A percentile compares a stretch with the other conserved stretches of the same genome.
Conservation (phyloP, 2,329 filamentous ascomycete genomes). For the Fusarium fujikuroi region DNA sequence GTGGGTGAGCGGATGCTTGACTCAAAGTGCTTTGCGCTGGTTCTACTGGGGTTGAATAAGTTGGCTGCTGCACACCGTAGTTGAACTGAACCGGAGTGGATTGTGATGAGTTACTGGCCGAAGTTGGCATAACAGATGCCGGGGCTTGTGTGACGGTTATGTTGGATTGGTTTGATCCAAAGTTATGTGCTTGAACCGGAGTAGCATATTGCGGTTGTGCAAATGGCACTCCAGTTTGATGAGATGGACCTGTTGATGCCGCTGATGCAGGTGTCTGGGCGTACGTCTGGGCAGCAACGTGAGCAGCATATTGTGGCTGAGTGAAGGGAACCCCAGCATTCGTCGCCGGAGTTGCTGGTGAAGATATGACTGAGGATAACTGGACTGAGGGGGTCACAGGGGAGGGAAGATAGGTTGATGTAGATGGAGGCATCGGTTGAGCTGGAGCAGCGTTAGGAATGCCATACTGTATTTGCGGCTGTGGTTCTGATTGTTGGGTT, state of each 20-base stretch:
- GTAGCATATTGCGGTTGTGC: conserved; percentile 37
- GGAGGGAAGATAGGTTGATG: conserved; percentile 22
- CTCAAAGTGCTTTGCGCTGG: background rate
- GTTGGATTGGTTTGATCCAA: conserved; percentile 14
- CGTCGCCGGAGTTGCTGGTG: conserved; percentile 19
- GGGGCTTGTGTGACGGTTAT: background rate
- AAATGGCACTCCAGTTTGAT: conserved; percentile 25
- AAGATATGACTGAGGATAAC: conserved; percentile 8
- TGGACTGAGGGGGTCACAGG: conserved; percentile 23
- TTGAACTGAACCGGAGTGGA: conserved; percentile 14
- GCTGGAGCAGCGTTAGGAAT: conserved; percentile 20
- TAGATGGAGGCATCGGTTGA: conserved; percentile 17
- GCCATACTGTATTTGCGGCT: conserved; percentile 12
- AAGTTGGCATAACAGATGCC: background rate
- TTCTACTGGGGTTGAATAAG: conserved; percentile 22
- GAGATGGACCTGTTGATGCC: conserved; percentile 4
- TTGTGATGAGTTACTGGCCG: conserved; percentile 16
- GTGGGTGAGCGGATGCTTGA: background rate
- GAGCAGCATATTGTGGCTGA: conserved; percentile 37
- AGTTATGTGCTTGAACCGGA: conserved; percentile 21
- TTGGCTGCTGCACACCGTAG: conserved; percentile 38
- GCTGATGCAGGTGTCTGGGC: conserved; percentile 1
- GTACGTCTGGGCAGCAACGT: conserved; percentile 26
- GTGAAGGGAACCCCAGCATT: conserved; percentile 15
- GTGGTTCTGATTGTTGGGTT: conserved; percentile 3